Base-by-base conservation (phyloP, 2,329 filamentous ascomycete genomes). In the Lachnellula willkommii region DNA sequence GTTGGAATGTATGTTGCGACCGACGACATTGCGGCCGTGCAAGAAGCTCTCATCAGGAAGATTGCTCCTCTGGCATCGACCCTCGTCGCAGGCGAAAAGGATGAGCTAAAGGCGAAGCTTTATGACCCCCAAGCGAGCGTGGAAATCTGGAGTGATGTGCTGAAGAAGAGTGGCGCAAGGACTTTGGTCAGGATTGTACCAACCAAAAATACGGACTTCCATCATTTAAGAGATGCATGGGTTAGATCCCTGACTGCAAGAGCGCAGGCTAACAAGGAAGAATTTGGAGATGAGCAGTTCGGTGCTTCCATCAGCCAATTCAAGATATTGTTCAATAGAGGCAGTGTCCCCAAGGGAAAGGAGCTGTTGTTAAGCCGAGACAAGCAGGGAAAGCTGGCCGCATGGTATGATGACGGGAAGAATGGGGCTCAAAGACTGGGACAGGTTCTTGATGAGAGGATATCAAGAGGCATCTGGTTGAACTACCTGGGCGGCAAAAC, bases 181-280 rank as follows among this genome's bases (percentile, higher is more conserved):
- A 93, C 85, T 26, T 82, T 86, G 0, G 85, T 95, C 74, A 82
- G 93, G 47, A 87, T 99, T 60, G 85, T 93, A 2, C 94, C 94
- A 0, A 91, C 90, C n/a, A 81, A 90, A 39, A 91, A 95, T 72
- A 99, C 94, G 17, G 92, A 97, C 72, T 97, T 96, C 72, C 84
- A 87, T 62, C 94, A 99, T 71, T 73, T 99, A 60, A 83, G 93
- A 42, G 94, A 99, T 69, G 94, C 89, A 1, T 95, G 92, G 76
- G 89, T 96, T 57, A 83, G 91, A 5, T 88, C 89, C 22, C 87
- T 99, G 61, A 88, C 89, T 53, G 86, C 82, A 8, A 83, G 88
- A 36, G 86, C 87, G 2, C 79, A 85, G 60, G 77, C 78, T 79
- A 77, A 80, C 40, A 75, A 80, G 42, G 73, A 75, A 36, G 72